Evolutionary conservation across 148 eudicot genomes (phyloP).

Genomic region (Rhododendron molle): DNA sequence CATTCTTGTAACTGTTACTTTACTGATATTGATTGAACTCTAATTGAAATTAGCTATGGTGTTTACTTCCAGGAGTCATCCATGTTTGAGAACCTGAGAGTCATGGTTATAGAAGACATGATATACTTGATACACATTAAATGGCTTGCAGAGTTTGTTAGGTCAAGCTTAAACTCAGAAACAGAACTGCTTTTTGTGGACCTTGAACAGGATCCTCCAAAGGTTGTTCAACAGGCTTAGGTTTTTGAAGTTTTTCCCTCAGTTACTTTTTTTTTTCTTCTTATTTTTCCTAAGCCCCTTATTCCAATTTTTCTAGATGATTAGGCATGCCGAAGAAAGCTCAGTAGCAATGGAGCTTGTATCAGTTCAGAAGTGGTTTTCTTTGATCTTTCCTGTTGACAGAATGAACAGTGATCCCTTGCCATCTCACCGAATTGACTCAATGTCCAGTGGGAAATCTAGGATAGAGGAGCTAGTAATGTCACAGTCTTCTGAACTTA

Average conservation of each 20-base stretch:
- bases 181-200: constrained; percentile 52
- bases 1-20: not conserved
- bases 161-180: constrained; percentile 48
- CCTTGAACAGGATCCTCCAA: constrained; percentile 86
- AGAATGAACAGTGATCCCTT: constrained; percentile 29
- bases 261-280: not conserved
- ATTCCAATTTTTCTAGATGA: constrained; percentile 44
- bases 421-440: constrained; percentile 22
- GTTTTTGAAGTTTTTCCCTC: not conserved
- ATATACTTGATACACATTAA: constrained; percentile 61
- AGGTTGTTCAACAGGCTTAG: constrained; percentile 30
- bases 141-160: constrained; percentile 59
- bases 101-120: constrained; percentile 96
- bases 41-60: not conserved
- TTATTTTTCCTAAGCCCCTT: constrained; percentile 3
- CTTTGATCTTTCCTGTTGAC: constrained; percentile 50
- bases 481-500: constrained; percentile 33
- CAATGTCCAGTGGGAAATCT: constrained; percentile 19
- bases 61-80: constrained; percentile 52
- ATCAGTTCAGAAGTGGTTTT: constrained; percentile 58
- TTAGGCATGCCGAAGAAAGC: constrained; percentile 29
- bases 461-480: constrained; percentile 10
- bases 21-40: not conserved
- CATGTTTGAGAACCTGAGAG: constrained; percentile 51
- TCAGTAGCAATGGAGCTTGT: constrained; percentile 41